These are phyloP conservation scores for Waltiozyma sp. DNA, from an alignment of 1,139 yeast species.

Conservation along the genomic window DNA sequence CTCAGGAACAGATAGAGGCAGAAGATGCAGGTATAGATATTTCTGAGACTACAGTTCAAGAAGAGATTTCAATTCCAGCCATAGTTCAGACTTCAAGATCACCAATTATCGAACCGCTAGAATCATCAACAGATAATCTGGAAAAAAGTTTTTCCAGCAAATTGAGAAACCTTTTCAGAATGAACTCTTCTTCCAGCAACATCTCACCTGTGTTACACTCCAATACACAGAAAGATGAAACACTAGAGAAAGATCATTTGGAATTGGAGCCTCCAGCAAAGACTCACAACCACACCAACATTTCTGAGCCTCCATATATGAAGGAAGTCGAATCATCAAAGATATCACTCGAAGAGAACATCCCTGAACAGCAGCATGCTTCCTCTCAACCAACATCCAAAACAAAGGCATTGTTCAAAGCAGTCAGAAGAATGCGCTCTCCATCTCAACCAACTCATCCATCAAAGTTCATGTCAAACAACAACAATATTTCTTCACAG, in stretches of 20 bases:
- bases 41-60: background rate
- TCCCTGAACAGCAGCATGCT: slow-evolving; percentile 1
- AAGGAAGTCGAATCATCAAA: slow-evolving; percentile 5
- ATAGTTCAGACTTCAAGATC: background rate
- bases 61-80: background rate
- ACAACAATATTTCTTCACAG: slow-evolving; percentile 25
- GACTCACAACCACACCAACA: slow-evolving; percentile 7
- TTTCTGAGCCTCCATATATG: slow-evolving; percentile 6
- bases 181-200: slow-evolving; percentile 7
- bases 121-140: background rate
- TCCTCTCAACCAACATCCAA: background rate
- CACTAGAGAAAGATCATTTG: slow-evolving; percentile 1
- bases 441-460: slow-evolving; percentile 26
- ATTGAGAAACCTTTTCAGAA: slow-evolving; percentile 14
- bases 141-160: slow-evolving; percentile 14
- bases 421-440: slow-evolving; percentile 27
- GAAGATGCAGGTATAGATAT: background rate
- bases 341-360: slow-evolving; percentile 5
- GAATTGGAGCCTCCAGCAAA: slow-evolving; percentile 9
- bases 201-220: slow-evolving; percentile 8
- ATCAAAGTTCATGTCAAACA: slow-evolving; percentile 1
- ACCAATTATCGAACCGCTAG: background rate
- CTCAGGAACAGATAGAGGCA: background rate
- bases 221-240: slow-evolving; percentile 3
- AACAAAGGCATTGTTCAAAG: slow-evolving; percentile 7